Evolutionary conservation across 352 stramenopile species (phyloP).

Genomic region (Pythium diclinum): DNA sequence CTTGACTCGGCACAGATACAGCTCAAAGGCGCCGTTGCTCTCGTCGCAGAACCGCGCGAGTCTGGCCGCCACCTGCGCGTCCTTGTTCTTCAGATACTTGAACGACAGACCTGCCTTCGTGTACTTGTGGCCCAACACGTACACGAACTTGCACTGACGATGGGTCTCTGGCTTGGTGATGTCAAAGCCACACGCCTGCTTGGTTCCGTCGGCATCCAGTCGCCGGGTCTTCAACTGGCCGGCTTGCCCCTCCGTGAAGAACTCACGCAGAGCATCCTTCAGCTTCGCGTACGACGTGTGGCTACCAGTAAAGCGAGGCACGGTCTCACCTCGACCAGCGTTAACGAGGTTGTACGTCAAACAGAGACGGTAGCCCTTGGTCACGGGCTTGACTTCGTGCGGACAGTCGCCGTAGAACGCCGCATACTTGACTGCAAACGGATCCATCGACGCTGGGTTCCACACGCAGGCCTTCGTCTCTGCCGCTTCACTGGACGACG

Average conservation of each 20-base stretch:
- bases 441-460: slow-evolving; percentile 1
- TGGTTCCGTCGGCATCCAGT: no score
- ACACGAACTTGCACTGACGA: slow-evolving; percentile 5
- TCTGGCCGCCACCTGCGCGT: slow-evolving; percentile 5
- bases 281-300: no score
- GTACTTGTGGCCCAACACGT: slow-evolving; percentile 18
- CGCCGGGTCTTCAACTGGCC: no score
- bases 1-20: slow-evolving; percentile 14
- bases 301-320: no score
- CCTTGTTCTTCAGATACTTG: slow-evolving; percentile 14
- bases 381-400: slow-evolving; percentile 22
- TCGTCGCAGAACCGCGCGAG: slow-evolving; percentile 13
- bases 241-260: no score
- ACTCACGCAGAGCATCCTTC: no score
- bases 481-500: neutral
- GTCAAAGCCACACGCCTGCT: no score
- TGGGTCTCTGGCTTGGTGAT: no score
- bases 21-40: slow-evolving; percentile 1
- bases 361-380: slow-evolving; percentile 15
- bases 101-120: slow-evolving; percentile 10
- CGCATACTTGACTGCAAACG: slow-evolving; percentile 21
- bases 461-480: neutral
- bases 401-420: slow-evolving; percentile 26
- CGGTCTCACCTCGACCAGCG: no score
- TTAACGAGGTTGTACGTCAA: slow-evolving; percentile 27